Conservation (phyloP, 2,329 filamentous ascomycete species). For the Colletotrichum cereale region DNA sequence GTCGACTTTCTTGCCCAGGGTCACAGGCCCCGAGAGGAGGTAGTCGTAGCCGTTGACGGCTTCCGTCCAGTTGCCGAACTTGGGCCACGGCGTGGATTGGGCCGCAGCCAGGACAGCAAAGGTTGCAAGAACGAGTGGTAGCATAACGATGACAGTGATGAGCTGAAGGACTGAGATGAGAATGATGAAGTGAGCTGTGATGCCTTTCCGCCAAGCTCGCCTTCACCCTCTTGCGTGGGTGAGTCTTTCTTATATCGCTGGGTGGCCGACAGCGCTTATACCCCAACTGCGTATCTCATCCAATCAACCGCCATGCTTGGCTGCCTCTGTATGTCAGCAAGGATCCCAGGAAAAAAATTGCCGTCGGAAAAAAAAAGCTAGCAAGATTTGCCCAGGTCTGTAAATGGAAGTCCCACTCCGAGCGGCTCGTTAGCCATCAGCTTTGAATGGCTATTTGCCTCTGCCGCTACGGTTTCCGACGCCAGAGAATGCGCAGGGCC, state of each 20-base stretch:
- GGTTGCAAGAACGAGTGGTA: neutral
- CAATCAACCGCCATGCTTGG: neutral
- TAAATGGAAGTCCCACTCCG: neutral
- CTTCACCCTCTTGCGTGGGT: neutral
- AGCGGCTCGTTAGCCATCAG: neutral
- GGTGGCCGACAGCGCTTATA: neutral
- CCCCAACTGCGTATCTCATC: neutral
- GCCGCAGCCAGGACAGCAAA: neutral
- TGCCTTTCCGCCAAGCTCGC: neutral
- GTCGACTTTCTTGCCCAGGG: conserved; percentile 28
- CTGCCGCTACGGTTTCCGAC: neutral
- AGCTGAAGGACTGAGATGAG: neutral
- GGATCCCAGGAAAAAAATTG: neutral
- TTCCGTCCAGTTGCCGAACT: conserved; percentile 35
- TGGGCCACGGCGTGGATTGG: conserved; percentile 23
- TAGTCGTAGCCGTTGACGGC: conserved; percentile 14
- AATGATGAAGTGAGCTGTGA: neutral
- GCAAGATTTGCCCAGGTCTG: neutral
- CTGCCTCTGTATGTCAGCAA: too few species aligned
- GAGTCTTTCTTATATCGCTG: neutral
- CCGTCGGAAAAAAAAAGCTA: neutral
- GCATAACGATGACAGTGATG: neutral
- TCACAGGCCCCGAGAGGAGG: conserved; percentile 34
- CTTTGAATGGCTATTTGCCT: neutral
- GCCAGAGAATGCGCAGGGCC: neutral